Percentiles rank a stretch among this genome's conserved stretches.
phyloP scores from a whole-genome alignment of 129 eudicot genomes.

The Flaveria robusta region DNA sequence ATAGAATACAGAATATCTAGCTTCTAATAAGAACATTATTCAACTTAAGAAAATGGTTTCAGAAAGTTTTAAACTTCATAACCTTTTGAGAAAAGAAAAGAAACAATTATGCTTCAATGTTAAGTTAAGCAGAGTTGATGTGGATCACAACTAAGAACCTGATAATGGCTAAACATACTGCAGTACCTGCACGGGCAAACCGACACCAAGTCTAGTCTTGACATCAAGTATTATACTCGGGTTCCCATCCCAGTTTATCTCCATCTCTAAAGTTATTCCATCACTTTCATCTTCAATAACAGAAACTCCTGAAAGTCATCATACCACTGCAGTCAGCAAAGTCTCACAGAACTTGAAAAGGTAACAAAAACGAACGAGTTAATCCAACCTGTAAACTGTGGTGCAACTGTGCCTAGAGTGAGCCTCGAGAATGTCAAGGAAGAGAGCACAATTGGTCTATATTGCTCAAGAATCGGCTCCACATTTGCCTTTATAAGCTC shows the following conservation, averaged over 20 bases:
- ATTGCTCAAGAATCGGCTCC: constrained; percentile 90
- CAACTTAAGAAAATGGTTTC: neutral
- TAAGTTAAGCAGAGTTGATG: neutral
- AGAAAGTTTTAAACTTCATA: constrained; percentile 5
- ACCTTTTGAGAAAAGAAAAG: neutral
- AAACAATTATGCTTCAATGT: neutral
- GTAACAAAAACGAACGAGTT: neutral
- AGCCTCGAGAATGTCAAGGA: constrained; percentile 83
- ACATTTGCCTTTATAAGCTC: constrained; percentile 87
- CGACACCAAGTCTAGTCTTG: constrained; percentile 87
- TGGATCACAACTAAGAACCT: neutral
- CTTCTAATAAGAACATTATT: neutral
- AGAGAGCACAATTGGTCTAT: constrained; percentile 74
- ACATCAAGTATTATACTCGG: constrained; percentile 91
- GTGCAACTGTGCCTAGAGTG: constrained; percentile 93
- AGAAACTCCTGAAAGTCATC: constrained; percentile 58
- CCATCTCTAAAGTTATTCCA: constrained; percentile 91
- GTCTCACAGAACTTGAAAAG: constrained; percentile 9
- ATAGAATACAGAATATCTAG: neutral
- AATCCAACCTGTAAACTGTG: constrained; percentile 86
- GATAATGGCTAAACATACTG: constrained; percentile 18
- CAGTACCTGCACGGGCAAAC: constrained; percentile 88
- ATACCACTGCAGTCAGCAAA: neutral
- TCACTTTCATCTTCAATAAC: constrained; percentile 72
- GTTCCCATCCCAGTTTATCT: constrained; percentile 98